Base-by-base conservation (phyloP, 2,329 filamentous ascomycete genomes). In the Cyphellophora europaea region DNA sequence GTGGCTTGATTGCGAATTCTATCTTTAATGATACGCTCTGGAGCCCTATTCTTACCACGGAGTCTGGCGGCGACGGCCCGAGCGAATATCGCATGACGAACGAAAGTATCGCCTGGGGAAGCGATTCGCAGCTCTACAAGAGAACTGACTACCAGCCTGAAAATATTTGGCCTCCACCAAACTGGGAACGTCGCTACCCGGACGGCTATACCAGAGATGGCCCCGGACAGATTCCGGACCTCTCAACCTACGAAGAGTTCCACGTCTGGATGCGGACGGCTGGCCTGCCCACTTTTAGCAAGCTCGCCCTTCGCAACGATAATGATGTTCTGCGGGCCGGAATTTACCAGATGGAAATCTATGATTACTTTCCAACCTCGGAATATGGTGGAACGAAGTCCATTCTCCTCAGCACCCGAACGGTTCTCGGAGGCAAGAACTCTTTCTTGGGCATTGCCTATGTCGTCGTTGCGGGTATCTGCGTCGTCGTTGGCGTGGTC, bases 241-340 rank as follows among this genome's bases (percentile, higher is more conserved):
- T 96, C 12, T 71, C 79, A 43, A 63, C 76, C 1, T 79, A 86
- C 62, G 82, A 94, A 57, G 77, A 78, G 28, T 93, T 98, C 58
- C 88, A 95, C 62, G 88, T 96, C 14, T 98, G 91, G 91, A 98
- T 98, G 91, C 79, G 91, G 50, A 93, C 93, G 2, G 91, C 91
- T 15, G 91, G 89, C 38, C 65, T 96, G 50, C 91, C 91, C 1
- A 82, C 81, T 4, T 98, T 98, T 57, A 94, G 84, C 72, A 98
- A 98, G 65, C 68, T 98, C 30, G 85, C 86, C 30, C 74, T 81
- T 58, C 74, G 87, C 40, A 95, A 95, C 53, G 81, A 94, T 54
- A 67, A 67, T 1, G 63, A 70, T 2, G 56, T 64, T 1, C 81
- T 98, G 81, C 51, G 55, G 19, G 54, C 64, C 11, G 91, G 89